A percentile compares a stretch with the other conserved stretches of the same genome.
Evolutionary conservation across 208 protist genomes (phyloP).

Genomic region (Porcisia hertigi): DNA sequence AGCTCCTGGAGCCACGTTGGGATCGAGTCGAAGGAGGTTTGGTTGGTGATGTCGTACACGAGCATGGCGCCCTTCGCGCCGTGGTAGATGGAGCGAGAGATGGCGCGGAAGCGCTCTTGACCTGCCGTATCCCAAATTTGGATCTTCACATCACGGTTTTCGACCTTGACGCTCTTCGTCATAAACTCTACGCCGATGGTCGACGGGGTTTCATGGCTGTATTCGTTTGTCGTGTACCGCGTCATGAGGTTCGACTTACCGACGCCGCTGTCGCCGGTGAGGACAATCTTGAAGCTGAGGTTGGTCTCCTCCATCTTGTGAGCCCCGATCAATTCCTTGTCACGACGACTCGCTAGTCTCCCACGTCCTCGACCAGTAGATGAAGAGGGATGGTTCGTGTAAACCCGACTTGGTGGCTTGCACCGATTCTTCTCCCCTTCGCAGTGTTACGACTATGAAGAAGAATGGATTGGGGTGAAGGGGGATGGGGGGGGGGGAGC

Average conservation of each 20-base stretch:
- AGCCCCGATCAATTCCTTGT: too few relatives aligned
- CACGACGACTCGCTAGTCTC: too few relatives aligned
- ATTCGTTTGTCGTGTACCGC: slow-evolving; percentile 88
- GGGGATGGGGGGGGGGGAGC: too few relatives aligned
- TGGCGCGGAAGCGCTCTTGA: slow-evolving; percentile 99
- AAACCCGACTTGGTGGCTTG: too few relatives aligned
- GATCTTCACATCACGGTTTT: slow-evolving; percentile 97
- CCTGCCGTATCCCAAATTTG: slow-evolving; percentile 99
- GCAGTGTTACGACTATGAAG: too few relatives aligned
- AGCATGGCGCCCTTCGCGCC: slow-evolving; percentile 98
- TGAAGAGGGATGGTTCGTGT: too few relatives aligned
- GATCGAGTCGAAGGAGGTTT: slow-evolving; percentile 96
- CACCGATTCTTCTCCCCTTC: too few relatives aligned
- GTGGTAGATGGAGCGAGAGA: slow-evolving; percentile 97
- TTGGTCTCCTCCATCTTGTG: slow-evolving; percentile 83
- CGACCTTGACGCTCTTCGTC: slow-evolving; percentile 90
- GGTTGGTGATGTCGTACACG: slow-evolving; percentile 99
- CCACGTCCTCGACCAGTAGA: too few relatives aligned
- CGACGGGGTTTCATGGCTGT: slow-evolving; percentile 86
- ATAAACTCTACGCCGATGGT: slow-evolving; percentile 95
- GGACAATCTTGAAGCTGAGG: slow-evolving; percentile 94
- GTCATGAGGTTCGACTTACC: slow-evolving; percentile 92
- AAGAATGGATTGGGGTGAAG: too few relatives aligned
- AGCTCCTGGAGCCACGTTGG: slow-evolving; percentile 98
- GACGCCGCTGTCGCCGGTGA: slow-evolving; percentile 91